Evolutionary conservation across 306 rosid species (phyloP), one percentile per base, ranked within the genome.

Genomic region (Sphenostylis stenocarpa): DNA sequence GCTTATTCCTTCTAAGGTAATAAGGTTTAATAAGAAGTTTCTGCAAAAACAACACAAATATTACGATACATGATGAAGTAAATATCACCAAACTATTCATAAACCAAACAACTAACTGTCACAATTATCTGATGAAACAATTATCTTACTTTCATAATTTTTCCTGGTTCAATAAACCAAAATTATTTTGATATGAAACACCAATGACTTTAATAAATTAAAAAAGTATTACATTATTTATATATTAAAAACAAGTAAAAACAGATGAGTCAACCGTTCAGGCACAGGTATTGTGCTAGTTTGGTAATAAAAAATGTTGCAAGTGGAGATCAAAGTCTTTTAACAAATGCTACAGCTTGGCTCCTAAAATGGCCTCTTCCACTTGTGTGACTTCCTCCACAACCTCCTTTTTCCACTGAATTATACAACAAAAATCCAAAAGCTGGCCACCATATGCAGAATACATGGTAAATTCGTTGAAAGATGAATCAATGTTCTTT

Each of bases 1-100:
- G 90, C 86, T 88, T 91, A 76, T 87, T 92, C 86, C 96, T 90
- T 84, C 68, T 89, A 77, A 76, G 90, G 81, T 80, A 91, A 84
- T 85, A 95, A 36, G 97, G 99, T 84, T 92, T 95, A 67, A 91
- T 29, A 62, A 91, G 2, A 67, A 95, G 84, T 62, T 86, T 91
- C 99, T 95, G 94, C 85, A 82, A 75, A 73, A 79, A 76, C 21
- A 67, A 29, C 69, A 34, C 47, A 31, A 24, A 81, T 51, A 55
- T 84, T 70, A 70, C 31, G 24, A 70, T 41, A 64, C 39, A 56
- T 34, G 39, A 45, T 8, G 14, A 80, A 14, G 45, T 55, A 38
- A 58, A 24, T 48, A 17, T 47, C 16, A 51, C 28, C 58, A 72
- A 41, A 67, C 23, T 33, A 31, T 79, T 70, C 28, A 70, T 63